These are phyloP conservation scores for Trametes cingulata DNA, from an alignment of 768 basidiomycete species.

Conservation along the genomic window DNA sequence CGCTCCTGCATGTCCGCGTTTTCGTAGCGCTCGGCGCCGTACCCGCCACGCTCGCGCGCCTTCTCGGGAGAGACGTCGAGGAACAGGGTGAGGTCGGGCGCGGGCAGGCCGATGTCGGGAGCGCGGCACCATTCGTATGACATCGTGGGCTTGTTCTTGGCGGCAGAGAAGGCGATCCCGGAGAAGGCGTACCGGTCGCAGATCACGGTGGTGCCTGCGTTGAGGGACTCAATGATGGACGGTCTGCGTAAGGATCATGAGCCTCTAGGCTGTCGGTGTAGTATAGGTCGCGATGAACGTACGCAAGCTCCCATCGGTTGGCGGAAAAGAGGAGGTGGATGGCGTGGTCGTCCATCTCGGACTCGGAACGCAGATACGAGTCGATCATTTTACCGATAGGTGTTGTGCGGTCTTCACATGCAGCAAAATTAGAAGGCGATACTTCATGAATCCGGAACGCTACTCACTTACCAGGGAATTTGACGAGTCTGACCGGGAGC, in stretches of 20 bases:
- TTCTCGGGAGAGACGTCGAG: constrained; percentile 76
- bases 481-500: constrained; percentile 58
- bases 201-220: constrained; percentile 68
- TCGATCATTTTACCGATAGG: constrained; percentile 92
- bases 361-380: constrained; percentile 78
- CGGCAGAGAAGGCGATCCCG: constrained; percentile 87
- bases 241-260: constrained; percentile 39
- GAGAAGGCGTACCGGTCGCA: constrained; percentile 98
- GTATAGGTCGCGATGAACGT: constrained; percentile 36
- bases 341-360: constrained; percentile 88
- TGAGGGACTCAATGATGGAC: constrained; percentile 59
- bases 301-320: constrained; percentile 97
- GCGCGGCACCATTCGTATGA: constrained; percentile 81
- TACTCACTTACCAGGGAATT: constrained; percentile 80
- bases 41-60: constrained; percentile 72
- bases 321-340: constrained; percentile 96
- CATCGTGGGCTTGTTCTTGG: constrained; percentile 37
- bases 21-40: constrained; percentile 88
- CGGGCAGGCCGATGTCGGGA: constrained; percentile 86
- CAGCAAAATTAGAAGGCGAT: not conserved
- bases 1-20: constrained; percentile 69
- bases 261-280: not conserved
- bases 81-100: constrained; percentile 87
- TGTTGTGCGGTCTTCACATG: constrained; percentile 77
- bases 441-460: not conserved